phyloP scores from a whole-genome alignment of 2,329 filamentous ascomycete species.

The Colletotrichum australisinense region DNA sequence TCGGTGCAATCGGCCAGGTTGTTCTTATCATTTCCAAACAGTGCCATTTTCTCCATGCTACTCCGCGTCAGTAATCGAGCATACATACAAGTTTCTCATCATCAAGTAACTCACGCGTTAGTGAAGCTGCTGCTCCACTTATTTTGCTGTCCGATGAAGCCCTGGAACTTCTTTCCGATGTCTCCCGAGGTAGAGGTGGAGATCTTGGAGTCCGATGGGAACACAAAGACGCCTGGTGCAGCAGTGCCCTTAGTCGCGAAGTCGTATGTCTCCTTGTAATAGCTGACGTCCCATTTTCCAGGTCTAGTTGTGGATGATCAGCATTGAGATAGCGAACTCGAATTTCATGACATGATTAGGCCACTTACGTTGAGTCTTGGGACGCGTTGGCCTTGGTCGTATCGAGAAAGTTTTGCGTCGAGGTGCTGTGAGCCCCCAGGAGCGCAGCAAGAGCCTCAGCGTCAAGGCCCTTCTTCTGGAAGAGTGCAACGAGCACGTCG shows the following conservation, averaged over 20 bases:
- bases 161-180: slow-evolving; percentile 49
- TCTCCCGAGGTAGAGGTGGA: slow-evolving; percentile 48
- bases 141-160: slow-evolving; percentile 52
- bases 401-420: slow-evolving; percentile 59
- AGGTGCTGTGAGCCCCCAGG: slow-evolving; percentile 64
- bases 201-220: slow-evolving; percentile 54
- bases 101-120: slow-evolving; percentile 48
- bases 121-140: slow-evolving; percentile 15
- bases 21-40: slow-evolving; percentile 68
- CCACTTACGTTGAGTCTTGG: slow-evolving; percentile 57
- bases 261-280: slow-evolving; percentile 56
- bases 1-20: slow-evolving; percentile 62
- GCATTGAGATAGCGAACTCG: not conserved
- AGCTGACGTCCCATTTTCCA: slow-evolving; percentile 64
- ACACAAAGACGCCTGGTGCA: slow-evolving; percentile 51
- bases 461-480: slow-evolving; percentile 63
- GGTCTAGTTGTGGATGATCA: slow-evolving; percentile 39
- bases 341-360: not conserved
- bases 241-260: slow-evolving; percentile 43
- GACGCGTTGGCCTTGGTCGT: slow-evolving; percentile 52
- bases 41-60: slow-evolving; percentile 53
- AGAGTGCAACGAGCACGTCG: slow-evolving; percentile 58
- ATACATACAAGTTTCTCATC: slow-evolving; percentile 51
- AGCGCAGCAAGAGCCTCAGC: slow-evolving; percentile 63
- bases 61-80: slow-evolving; percentile 48